These are phyloP conservation scores for Strigomonas culicis DNA, from an alignment of 208 protist species.

Conservation along the genomic window DNA sequence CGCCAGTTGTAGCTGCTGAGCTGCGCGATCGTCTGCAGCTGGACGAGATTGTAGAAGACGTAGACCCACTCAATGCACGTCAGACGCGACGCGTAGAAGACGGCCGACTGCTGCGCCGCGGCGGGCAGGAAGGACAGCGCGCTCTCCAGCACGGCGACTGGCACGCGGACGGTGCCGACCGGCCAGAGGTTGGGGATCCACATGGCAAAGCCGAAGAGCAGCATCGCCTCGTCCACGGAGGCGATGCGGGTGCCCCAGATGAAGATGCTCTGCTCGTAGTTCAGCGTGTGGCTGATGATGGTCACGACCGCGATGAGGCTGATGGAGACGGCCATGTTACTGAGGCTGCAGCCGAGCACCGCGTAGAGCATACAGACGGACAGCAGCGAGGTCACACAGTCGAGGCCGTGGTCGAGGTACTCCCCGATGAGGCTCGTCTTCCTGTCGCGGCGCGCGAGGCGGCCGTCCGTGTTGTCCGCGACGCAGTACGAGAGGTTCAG, in stretches of 20 bases:
- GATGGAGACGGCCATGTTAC: constrained; percentile 66
- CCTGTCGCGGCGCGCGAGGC: constrained; percentile 75
- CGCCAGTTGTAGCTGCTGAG: constrained; percentile 33
- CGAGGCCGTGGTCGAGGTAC: constrained; percentile 90
- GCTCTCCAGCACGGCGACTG: constrained; percentile 19
- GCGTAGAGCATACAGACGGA: constrained; percentile 53
- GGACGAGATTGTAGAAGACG: constrained; percentile 53
- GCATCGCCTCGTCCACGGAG: constrained; percentile 89
- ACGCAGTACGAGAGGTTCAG: constrained; percentile 85
- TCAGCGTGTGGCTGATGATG: constrained; percentile 73
- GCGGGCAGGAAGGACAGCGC: constrained; percentile 16
- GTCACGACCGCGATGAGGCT: constrained; percentile 65
- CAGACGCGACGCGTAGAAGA: constrained; percentile 12
- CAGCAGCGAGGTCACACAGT: constrained; percentile 89
- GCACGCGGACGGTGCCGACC: constrained; percentile 30
- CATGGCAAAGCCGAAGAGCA: constrained; percentile 76
- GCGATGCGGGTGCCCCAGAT: constrained; percentile 85
- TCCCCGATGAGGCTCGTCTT: constrained; percentile 81
- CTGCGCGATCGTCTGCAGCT: constrained; percentile 51
- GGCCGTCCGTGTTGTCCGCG: constrained; percentile 89
- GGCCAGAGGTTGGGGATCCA: constrained; percentile 70
- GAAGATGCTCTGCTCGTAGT: constrained; percentile 81
- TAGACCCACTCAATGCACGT: constrained; percentile 58
- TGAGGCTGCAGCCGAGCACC: constrained; percentile 55
- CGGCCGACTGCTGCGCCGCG: constrained; percentile 1